These are phyloP conservation scores for Parathielavia appendiculata DNA, from an alignment of 495 filamentous ascomycete genomes.

Conservation along the genomic window DNA sequence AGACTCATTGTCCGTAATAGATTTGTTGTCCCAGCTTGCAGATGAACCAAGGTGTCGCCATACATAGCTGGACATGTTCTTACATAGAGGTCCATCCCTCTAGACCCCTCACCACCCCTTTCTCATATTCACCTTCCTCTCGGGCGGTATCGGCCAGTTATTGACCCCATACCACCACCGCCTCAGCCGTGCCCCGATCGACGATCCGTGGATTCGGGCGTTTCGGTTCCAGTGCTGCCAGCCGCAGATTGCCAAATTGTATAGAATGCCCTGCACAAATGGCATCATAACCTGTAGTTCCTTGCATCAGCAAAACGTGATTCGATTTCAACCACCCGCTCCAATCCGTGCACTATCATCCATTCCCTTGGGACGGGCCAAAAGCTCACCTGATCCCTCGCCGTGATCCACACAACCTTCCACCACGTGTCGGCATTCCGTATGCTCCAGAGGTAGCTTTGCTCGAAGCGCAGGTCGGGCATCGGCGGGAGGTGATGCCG, in stretches of 20 bases:
- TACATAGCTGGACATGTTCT: too few species aligned
- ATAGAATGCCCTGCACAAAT: constrained; percentile 75
- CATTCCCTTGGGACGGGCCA: background rate
- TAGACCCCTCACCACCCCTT: background rate
- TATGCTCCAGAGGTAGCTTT: constrained; percentile 89
- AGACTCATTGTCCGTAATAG: constrained; percentile 8
- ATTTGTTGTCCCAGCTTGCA: background rate
- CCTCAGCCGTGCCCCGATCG: constrained; percentile 63
- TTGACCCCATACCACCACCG: constrained; percentile 92
- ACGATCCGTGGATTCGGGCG: constrained; percentile 63
- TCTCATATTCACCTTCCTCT: constrained; percentile 14
- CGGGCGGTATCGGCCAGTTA: constrained; percentile 63
- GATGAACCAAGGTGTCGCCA: background rate
- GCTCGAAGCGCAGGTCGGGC: constrained; percentile 92
- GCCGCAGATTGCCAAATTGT: constrained; percentile 70
- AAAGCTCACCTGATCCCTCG: constrained; percentile 72
- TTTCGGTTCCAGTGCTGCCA: constrained; percentile 80
- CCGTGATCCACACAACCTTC: constrained; percentile 74
- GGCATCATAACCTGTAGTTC: constrained; percentile 66
- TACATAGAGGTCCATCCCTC: background rate
- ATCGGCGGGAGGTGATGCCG: constrained; percentile 66
- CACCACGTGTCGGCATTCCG: constrained; percentile 68
- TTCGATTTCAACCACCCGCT: background rate
- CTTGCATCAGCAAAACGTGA: background rate
- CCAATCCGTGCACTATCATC: background rate